A percentile compares a stretch with the other conserved stretches of the same genome.
These are phyloP conservation scores for Dioscorea dumetorum DNA, from an alignment of 106 monocot genomes.

Conservation along the genomic window DNA sequence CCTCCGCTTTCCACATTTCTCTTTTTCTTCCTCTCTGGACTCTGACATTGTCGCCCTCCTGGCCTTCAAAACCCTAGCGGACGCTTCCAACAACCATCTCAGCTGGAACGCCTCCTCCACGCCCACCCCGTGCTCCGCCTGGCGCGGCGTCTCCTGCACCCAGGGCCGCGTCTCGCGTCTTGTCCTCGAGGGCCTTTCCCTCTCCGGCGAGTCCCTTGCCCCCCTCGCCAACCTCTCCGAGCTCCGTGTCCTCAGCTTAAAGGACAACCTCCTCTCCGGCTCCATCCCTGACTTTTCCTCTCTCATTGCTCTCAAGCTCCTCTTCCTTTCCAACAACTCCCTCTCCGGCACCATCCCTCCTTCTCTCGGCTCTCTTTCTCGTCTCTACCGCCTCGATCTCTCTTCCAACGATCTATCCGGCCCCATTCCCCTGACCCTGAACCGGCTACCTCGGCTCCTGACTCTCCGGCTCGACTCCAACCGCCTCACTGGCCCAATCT, in stretches of 20 bases:
- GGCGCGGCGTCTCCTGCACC: background rate
- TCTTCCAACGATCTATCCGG: constrained; percentile 27
- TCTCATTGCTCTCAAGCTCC: constrained; percentile 36
- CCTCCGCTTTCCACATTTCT: background rate
- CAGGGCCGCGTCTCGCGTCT: background rate
- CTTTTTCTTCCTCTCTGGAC: background rate
- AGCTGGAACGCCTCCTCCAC: background rate
- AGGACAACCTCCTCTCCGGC: constrained; percentile 45
- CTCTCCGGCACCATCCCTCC: constrained; percentile 51
- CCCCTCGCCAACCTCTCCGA: constrained; percentile 28
- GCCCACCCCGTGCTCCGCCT: background rate
- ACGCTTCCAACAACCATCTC: background rate
- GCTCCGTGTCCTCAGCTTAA: constrained; percentile 71
- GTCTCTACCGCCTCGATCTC: constrained; percentile 40
- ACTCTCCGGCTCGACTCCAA: constrained; percentile 74
- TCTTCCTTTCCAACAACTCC: background rate
- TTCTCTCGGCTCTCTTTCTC: constrained; percentile 11
- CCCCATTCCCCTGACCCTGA: constrained; percentile 12
- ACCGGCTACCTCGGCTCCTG: constrained; percentile 38
- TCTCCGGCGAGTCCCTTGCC: background rate
- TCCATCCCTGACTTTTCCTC: background rate
- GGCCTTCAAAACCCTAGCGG: background rate
- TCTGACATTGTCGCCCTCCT: background rate
- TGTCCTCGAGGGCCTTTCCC: background rate
- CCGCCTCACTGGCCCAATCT: constrained; percentile 48